Base-by-base conservation (phyloP, 352 stramenopile genomes). In the Globisporangium middletonii region DNA sequence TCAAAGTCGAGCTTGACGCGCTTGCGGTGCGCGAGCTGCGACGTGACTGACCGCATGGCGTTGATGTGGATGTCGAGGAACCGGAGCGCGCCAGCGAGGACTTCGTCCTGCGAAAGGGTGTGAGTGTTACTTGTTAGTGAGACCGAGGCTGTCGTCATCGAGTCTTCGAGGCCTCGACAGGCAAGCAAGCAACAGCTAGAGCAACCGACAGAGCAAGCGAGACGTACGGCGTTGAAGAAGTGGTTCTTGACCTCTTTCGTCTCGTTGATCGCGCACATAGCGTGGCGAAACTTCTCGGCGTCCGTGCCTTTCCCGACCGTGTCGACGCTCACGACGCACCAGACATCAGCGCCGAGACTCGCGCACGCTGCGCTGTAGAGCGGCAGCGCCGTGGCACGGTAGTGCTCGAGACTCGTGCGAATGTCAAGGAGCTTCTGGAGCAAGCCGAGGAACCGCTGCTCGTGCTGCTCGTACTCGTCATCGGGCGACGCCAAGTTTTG, bases 1-100 rank as follows among this genome's bases (percentile, higher is more conserved):
- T 91, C 78, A 33, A 78, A 89, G 28, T 91, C 81, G 18, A 91
- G 72, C 60, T 89, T 89, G 44, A 86, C 62, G 45, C 60, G 62
- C 62, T 87, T 86, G 41, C 78, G 75, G 63, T 81, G 62, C 16
- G 75, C 74, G 49, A 92, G 88, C 56, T 92, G 79, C 23, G 78
- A 88, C 55, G 76, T 75, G 44, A 82, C 75, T 1, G 75, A 86
- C 57, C 83, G 82, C 75, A 92, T 87, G 15, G 78, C 82, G 53
- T 88, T 86, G 57, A 89, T 78, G 57, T 89, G 78, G 53, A 88
- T 88, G 48, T 86, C 77, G 30, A 89, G 59, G 58, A 88, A 86
- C 13, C 82, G 75, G 13, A 89, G 33, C 3, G 81, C 80, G 9
- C 77, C 75, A 2, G 76, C 64, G 19, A 90, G 60, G 33, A 85